A percentile compares a stretch with the other conserved stretches of the same genome.
Conservation (phyloP, 495 filamentous ascomycete species). For the Aspergillus haitiensis region DNA sequence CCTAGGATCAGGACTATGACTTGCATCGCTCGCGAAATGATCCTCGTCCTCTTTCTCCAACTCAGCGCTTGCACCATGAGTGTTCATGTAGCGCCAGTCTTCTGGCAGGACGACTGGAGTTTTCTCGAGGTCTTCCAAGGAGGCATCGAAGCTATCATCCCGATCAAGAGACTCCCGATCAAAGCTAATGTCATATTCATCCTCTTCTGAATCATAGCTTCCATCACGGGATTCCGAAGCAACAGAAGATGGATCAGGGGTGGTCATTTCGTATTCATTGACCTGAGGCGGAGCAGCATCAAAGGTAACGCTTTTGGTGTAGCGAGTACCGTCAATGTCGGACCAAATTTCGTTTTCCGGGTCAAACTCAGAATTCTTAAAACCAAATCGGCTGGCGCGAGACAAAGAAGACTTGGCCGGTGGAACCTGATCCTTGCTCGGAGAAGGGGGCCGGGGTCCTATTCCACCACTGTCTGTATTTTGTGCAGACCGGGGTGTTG, state of each 20-base stretch:
- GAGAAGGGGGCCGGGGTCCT: conserved; percentile 52
- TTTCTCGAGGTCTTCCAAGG: conserved; percentile 91
- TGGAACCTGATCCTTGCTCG: conserved; percentile 71
- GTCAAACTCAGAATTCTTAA: conserved; percentile 62
- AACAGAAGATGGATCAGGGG: conserved; percentile 86
- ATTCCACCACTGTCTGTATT: conserved; percentile 32
- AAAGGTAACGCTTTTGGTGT: conserved; percentile 95
- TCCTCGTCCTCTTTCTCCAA: conserved; percentile 61
- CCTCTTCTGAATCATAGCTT: conserved; percentile 84
- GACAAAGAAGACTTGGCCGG: conserved; percentile 85
- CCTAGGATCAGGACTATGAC: conserved; percentile 54
- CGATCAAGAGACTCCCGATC: conserved; percentile 64
- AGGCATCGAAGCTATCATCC: conserved; percentile 92
- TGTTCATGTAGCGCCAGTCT: conserved; percentile 85
- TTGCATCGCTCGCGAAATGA: conserved; percentile 65
- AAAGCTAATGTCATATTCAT: conserved; percentile 72
- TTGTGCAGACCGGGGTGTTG: conserved; percentile 13
- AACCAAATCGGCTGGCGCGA: conserved; percentile 65
- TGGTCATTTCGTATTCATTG: conserved; percentile 97
- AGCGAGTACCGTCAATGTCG: conserved; percentile 67
- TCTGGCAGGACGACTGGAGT: conserved; percentile 95
- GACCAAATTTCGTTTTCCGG: conserved; percentile 70
- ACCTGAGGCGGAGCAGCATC: conserved; percentile 90
- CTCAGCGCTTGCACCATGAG: conserved; percentile 53
- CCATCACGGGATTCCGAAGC: conserved; percentile 85